Conservation (phyloP, 345 rosid species). For the Alliaria petiolata region DNA sequence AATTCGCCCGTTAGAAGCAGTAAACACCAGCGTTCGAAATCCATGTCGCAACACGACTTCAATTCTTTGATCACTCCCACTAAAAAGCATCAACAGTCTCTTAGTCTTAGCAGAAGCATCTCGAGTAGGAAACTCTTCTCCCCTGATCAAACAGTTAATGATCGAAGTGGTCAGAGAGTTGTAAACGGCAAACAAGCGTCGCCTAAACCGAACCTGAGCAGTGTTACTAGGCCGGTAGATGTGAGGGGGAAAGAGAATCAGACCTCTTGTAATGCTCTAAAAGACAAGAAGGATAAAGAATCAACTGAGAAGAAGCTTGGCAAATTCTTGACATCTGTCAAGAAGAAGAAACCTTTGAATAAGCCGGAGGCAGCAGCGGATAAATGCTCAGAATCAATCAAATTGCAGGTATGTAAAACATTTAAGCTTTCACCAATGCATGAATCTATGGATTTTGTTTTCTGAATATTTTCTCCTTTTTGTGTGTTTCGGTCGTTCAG, state of each 20-base stretch:
- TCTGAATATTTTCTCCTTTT: not conserved
- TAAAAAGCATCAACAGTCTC: constrained; percentile 51
- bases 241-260: constrained; percentile 75
- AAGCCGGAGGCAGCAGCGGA: constrained; percentile 6
- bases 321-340: constrained; percentile 46
- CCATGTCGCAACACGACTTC: constrained; percentile 59
- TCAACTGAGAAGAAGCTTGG: constrained; percentile 52
- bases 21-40: constrained; percentile 73
- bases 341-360: constrained; percentile 22
- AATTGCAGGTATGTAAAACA: constrained; percentile 7
- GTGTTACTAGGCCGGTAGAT: constrained; percentile 33
- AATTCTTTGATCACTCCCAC: constrained; percentile 38
- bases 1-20: constrained; percentile 45
- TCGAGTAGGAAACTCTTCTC: constrained; percentile 64
- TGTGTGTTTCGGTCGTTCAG: constrained; percentile 35
- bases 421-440: not conserved
- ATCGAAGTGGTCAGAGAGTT: constrained; percentile 33
- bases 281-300: constrained; percentile 53
- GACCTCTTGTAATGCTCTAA: constrained; percentile 40
- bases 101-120: constrained; percentile 46
- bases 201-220: constrained; percentile 28
- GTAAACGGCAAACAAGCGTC: constrained; percentile 44
- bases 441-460: not conserved
- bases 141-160: constrained; percentile 35
- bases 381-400: constrained; percentile 6